Evolutionary conservation across 148 eudicot species (phyloP).

Genomic region (Amaranthus palmeri): DNA sequence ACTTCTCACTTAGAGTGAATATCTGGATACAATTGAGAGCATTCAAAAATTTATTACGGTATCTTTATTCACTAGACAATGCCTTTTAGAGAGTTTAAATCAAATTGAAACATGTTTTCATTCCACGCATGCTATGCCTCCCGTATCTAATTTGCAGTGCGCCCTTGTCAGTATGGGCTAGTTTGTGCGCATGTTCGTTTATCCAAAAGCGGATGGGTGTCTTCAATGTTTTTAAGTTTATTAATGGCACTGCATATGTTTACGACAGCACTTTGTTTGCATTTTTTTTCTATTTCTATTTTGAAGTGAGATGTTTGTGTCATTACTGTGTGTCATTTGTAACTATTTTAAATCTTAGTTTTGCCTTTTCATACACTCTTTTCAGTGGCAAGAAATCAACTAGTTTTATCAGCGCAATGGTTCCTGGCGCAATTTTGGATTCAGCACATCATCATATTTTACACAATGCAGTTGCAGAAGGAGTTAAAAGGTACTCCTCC

Average conservation of each 20-base stretch:
- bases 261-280: neutral
- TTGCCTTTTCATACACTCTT: slow-evolving; percentile 3
- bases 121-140: too few relatives aligned
- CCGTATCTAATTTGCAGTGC: too few relatives aligned
- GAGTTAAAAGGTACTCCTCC: slow-evolving; percentile 90
- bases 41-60: too few relatives aligned
- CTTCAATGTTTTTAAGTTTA: neutral
- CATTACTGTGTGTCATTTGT: neutral
- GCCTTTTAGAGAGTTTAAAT: neutral
- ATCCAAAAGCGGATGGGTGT: neutral
- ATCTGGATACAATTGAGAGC: too few relatives aligned
- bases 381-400: slow-evolving; percentile 52
- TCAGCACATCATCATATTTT: slow-evolving; percentile 83
- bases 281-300: neutral
- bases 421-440: slow-evolving; percentile 77
- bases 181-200: neutral
- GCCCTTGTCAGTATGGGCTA: neutral
- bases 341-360: neutral
- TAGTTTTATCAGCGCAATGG: slow-evolving; percentile 66
- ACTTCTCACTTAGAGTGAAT: too few relatives aligned
- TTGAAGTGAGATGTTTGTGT: neutral
- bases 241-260: too few relatives aligned
- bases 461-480: slow-evolving; percentile 78
- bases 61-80: neutral
- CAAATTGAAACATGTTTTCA: neutral